These are phyloP conservation scores for Populus tremula DNA, from an alignment of 345 rosid genomes.

Conservation along the genomic window DNA sequence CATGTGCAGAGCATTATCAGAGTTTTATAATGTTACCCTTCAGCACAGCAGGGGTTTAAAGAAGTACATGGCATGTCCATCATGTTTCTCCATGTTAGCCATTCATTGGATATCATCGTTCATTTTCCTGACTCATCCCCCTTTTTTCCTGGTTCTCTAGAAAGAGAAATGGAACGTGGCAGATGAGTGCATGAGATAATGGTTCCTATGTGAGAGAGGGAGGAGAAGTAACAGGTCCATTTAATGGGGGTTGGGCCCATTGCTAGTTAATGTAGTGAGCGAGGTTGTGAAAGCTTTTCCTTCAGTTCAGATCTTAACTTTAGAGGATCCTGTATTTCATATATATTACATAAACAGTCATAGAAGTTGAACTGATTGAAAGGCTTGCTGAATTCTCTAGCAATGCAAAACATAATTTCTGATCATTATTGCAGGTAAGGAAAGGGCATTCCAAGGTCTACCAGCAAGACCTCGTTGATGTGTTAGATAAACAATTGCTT, in stretches of 20 bases:
- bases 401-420: slow-evolving; percentile 3
- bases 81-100: not conserved
- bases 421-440: slow-evolving; percentile 59
- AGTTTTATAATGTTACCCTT: no score
- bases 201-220: not conserved
- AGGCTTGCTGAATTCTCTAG: slow-evolving; percentile 7
- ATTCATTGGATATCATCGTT: not conserved
- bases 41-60: not conserved
- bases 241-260: not conserved
- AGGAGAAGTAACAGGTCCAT: not conserved
- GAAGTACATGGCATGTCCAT: not conserved
- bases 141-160: not conserved
- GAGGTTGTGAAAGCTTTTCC: not conserved
- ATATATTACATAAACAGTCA: slow-evolving; percentile 2
- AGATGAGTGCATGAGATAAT: not conserved
- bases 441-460: slow-evolving; percentile 71
- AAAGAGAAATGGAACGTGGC: not conserved
- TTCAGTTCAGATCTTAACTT: slow-evolving; percentile 2
- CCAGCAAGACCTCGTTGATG: slow-evolving; percentile 90
- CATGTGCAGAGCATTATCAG: not conserved
- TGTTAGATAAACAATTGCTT: slow-evolving; percentile 88
- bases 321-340: not conserved
- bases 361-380: not conserved
- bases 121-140: not conserved
- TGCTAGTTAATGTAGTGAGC: not conserved